phyloP scores from a whole-genome alignment of 2,329 filamentous ascomycete species.

The Helotiales sp. region DNA sequence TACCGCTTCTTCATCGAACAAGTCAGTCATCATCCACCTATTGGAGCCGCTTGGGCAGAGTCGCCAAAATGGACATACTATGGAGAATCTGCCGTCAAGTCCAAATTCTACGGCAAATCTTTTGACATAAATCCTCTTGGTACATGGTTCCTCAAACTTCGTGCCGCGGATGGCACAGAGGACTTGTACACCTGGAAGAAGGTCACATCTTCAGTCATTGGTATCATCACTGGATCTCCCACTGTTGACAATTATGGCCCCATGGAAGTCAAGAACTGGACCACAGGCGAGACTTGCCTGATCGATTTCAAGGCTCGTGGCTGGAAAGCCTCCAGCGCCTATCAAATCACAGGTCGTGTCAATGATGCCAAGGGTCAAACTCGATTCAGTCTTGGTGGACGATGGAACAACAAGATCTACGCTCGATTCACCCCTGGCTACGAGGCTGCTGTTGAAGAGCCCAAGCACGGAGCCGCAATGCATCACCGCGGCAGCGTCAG shows the following conservation, averaged over 20 bases:
- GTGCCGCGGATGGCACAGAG: conserved; percentile 76
- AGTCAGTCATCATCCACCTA: conserved; percentile 94
- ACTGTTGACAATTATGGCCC: conserved; percentile 97
- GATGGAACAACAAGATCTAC: conserved; percentile 98
- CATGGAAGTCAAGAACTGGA: conserved; percentile 98
- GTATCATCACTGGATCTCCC: conserved; percentile 96
- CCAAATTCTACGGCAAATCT: conserved; percentile 96
- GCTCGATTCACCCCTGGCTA: conserved; percentile 91
- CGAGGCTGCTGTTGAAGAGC: conserved; percentile 72
- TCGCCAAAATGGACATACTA: conserved; percentile 96
- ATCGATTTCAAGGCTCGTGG: conserved; percentile 94
- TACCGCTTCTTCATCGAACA: conserved; percentile 99
- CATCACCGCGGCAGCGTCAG: conserved; percentile 56
- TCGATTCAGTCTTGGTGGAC: conserved; percentile 86
- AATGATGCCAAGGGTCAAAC: conserved; percentile 79
- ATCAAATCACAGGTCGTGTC: conserved; percentile 86
- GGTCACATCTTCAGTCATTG: conserved; percentile 95
- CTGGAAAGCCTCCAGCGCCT: conserved; percentile 93
- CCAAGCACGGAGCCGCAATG: conserved; percentile 45
- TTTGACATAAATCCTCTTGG: conserved; percentile 97
- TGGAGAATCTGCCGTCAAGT: conserved; percentile 92
- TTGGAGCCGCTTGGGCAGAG: conserved; percentile 93
- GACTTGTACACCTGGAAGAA: conserved; percentile 99
- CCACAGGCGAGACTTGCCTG: conserved; percentile 85
- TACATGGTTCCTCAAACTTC: conserved; percentile 92